A percentile compares a stretch with the other conserved stretches of the same genome.
phyloP scores from a whole-genome alignment of 2,329 filamentous ascomycete genomes.

The Ceratocystis cacaofunesta region DNA sequence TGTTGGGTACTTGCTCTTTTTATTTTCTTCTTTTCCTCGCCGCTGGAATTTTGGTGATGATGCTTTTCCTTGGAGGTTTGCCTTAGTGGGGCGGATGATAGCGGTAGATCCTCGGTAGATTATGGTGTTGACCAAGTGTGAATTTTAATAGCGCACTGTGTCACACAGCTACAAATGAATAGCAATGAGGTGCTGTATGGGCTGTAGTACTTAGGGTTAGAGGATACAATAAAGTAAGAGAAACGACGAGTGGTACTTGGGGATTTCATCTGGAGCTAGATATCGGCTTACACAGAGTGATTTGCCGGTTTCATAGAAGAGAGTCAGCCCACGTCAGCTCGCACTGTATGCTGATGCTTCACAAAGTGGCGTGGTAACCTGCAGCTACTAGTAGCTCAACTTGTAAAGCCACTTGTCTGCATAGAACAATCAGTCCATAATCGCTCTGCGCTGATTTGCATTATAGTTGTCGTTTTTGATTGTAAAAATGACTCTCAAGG shows the following conservation, averaged over 20 bases:
- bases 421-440: not conserved
- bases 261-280: too few relatives aligned
- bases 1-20: not conserved
- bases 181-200: not conserved
- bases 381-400: not conserved
- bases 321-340: not conserved
- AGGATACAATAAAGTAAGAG: not conserved
- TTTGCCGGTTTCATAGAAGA: not conserved
- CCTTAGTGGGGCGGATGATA: not conserved
- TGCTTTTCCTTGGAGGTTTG: not conserved
- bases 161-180: not conserved
- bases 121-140: not conserved
- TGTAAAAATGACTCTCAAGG: conserved; percentile 1
- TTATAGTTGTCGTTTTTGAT: too few relatives aligned
- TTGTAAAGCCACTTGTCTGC: not conserved
- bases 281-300: not conserved
- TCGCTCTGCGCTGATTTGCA: too few relatives aligned
- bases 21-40: not conserved
- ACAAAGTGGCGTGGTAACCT: not conserved
- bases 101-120: conserved; percentile 2
- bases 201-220: not conserved
- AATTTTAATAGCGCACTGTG: not conserved
- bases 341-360: not conserved
- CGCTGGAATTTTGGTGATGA: not conserved
- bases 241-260: too few relatives aligned